These are phyloP conservation scores for Flaveria brownii DNA, from an alignment of 129 eudicot species.

Conservation along the genomic window DNA sequence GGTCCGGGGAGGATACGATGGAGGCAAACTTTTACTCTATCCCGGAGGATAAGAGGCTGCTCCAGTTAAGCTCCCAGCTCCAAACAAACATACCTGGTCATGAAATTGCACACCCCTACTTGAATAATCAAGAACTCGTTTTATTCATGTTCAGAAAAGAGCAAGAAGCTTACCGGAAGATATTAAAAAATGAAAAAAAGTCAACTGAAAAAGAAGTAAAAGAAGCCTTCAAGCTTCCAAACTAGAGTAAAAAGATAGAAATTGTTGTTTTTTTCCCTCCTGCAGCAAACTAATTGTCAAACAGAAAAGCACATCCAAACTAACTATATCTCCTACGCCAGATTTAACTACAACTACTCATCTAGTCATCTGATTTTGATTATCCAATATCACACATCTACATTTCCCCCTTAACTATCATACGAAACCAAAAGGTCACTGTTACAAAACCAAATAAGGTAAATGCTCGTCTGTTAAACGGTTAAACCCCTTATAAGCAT, in stretches of 20 bases:
- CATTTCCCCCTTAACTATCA: neutral
- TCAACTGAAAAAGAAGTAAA: neutral
- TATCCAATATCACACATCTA: neutral
- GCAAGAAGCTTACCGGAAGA: neutral
- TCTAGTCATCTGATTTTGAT: neutral
- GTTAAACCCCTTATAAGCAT: neutral
- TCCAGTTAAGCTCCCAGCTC: too few species aligned
- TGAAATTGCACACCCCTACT: neutral
- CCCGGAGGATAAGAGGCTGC: too few species aligned
- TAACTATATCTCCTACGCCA: neutral
- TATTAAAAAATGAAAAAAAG: neutral
- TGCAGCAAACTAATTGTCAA: neutral
- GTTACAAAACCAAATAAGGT: neutral
- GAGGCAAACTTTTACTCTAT: too few species aligned
- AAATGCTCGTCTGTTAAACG: neutral
- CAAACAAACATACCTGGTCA: too few species aligned
- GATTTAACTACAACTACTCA: neutral
- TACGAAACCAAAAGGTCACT: neutral
- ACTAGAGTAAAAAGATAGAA: neutral
- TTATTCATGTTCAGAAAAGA: neutral
- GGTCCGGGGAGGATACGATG: too few species aligned
- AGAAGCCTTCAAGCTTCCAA: neutral
- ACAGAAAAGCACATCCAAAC: neutral
- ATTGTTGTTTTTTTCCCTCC: neutral
- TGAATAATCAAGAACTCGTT: neutral